Evolutionary conservation across 768 basidiomycete genomes (phyloP), one percentile per base, ranked within the genome.

Genomic region (Rhizopogon rudus): DNA sequence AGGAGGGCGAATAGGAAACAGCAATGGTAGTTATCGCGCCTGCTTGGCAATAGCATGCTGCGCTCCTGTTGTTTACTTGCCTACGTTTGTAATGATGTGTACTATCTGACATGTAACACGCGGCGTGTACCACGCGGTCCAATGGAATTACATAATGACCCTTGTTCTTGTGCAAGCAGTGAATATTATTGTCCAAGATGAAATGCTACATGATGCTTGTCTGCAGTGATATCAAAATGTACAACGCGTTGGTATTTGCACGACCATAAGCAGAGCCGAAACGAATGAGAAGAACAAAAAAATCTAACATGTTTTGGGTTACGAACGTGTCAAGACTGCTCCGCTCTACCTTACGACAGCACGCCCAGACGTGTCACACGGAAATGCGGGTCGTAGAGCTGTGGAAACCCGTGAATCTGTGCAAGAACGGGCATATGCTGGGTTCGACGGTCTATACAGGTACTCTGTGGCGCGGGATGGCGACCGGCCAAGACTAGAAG

Each of bases 331-430:
- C 7, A 35, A 10, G 14, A 14, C 20, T 33, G 31, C 12, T 20
- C 45, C 45, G 13, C 33, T 37, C 33, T 49, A 35, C 48, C 48
- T 49, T 37, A 8, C 33, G 14, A 49, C 35, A 5, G 35, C 48
- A 20, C 48, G 48, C 16, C 48, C 48, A 14, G 48, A 49, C 1
- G 48, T 37, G 48, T 49, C 48, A 49, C 48, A 55, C 49, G 69
- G 65, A 62, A 69, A 69, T 33, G 68, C 68, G 28, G 68, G 68
- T 5, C 68, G 66, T 46, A 71, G 54, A 4, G 69, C 69, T 2
- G 68, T 69, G 52, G 69, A 71, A n/a, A 71, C 68, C 61, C 62
- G 60, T 17, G 67, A 61, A 58, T 69, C 68, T 6, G 68, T 69
- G 10, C 67, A 69, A 8, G 67, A 69, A 22, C 69, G 59, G 8